Evolutionary conservation across 805 yeast genomes (phyloP), one percentile per base, ranked within the genome.

Genomic region (Debaryomyces castellii): DNA sequence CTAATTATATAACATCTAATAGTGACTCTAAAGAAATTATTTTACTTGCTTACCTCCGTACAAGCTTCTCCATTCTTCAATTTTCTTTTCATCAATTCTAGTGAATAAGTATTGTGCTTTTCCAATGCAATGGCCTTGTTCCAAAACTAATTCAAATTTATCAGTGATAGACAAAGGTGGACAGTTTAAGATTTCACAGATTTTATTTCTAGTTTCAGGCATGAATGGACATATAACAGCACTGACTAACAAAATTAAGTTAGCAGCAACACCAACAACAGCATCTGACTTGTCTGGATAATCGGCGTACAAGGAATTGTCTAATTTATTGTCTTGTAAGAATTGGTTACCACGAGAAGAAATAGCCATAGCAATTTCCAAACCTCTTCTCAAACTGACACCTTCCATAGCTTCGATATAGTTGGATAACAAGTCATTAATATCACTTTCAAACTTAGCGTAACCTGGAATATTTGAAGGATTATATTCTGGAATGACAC

Each of bases 311-410:
- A 91, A 75, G 8, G 87, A 75, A 77, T 94, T 94, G 68, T 92
- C 98, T 58, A 94, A 78, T 71, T 91, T 91, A 73, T 91, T 90
- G 42, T 92, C 99, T 73, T 94, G 99, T 65, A 94, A 78, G 78
- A 92, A 94, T 66, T 78, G 87, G 71, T 94, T 94, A 68, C 99
- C 99, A 58, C 96, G 83, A 17, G 96, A 82, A 47, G 96, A 87
- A 46, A 94, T 74, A 25, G 87, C 77, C 97, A 94, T 90, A 50
- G 96, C 96, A 32, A 83, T 67, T 66, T 91, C 98, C 51, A 92
- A 76, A 64, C 97, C 98, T 61, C 83, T 85, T 69, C 97, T 85
- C 60, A 89, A 79, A 62, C 81, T 88, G 40, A 83, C 87, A 28
- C 76, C 76, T 64, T 89, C 96, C 87, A 91, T 78, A 55, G 82